Evolutionary conservation across 768 basidiomycete species (phyloP), one percentile per base, ranked within the genome.

Genomic region (Goffeauzyma gilvescens): DNA sequence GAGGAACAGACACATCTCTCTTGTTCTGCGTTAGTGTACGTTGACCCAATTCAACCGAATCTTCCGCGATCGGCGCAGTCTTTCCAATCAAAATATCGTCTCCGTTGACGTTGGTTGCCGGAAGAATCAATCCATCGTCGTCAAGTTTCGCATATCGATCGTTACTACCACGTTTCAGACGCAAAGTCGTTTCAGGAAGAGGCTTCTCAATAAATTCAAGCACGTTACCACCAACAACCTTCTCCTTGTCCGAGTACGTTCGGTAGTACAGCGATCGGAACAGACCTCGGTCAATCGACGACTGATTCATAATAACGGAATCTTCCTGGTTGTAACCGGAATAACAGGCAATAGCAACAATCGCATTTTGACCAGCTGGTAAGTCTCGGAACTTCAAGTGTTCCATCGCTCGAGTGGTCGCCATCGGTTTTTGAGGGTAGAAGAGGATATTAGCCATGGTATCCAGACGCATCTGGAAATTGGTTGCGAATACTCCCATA

Each of bases 221-320:
- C 57, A 80, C 78, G 53, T 85, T 77, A 14, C 87, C 72, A 17
- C 93, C 93, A 51, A 79, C 81, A 67, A 83, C 85, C 73, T 96
- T 95, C 69, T 96, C 93, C 39, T 87, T 72, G 65, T 98, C 93
- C 79, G 89, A 93, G 60, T 95, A 95, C 55, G 86, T 86, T 54
- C 93, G 76, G 63, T 95, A 96, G 65, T 96, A 98, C 55, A 98
- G 82, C 69, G 86, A 90, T 27, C 90, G 76, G 79, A 98, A 98
- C 23, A 98, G 72, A 46, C 93, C 90, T 45, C 93, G 82, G 59
- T 98, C 90, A 53, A 98, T 82, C 21, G 93, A 90, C 54, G 82
- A 86, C 66, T 98, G 93, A 63, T 96, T 96, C 90, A 98, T 95
- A 67, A 98, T 96, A 66, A 98, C 93, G 50, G 93, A 98, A 73